These are phyloP conservation scores for Pittosporum tobira DNA, from an alignment of 129 eudicot genomes.

Conservation along the genomic window DNA sequence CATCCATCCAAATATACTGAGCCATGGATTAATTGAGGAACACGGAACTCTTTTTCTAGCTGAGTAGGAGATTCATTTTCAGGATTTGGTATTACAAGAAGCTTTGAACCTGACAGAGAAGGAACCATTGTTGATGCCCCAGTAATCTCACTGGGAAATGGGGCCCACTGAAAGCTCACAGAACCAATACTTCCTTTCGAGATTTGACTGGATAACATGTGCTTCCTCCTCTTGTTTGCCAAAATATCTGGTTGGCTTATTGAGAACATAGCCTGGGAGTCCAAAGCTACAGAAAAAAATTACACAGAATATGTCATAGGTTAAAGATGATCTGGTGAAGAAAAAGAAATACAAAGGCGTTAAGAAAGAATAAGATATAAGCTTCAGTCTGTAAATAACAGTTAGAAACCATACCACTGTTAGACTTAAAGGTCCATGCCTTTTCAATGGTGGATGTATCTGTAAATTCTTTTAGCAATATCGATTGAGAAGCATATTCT, in stretches of 20 bases:
- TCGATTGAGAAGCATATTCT: conserved; percentile 67
- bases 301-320: not conserved
- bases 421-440: conserved; percentile 71
- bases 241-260: conserved; percentile 72
- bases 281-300: conserved; percentile 24
- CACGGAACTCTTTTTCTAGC: conserved; percentile 62
- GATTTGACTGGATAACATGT: conserved; percentile 49
- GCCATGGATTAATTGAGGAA: conserved; percentile 82
- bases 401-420: conserved; percentile 46
- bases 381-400: not conserved
- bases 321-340: not conserved
- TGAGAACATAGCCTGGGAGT: conserved; percentile 54
- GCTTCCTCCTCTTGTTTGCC: conserved; percentile 67
- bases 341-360: not conserved
- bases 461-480: conserved; percentile 59
- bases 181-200: conserved; percentile 28
- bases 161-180: conserved; percentile 64
- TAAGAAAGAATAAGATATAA: not conserved
- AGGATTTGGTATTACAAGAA: conserved; percentile 67
- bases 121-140: conserved; percentile 80
- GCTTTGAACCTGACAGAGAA: conserved; percentile 88
- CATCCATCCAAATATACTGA: conserved; percentile 93
- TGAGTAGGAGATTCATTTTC: conserved; percentile 78
- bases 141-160: conserved; percentile 70
- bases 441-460: conserved; percentile 55